Evolutionary conservation across 208 protist genomes (phyloP).

Genomic region (Trypanosoma lewisi): DNA sequence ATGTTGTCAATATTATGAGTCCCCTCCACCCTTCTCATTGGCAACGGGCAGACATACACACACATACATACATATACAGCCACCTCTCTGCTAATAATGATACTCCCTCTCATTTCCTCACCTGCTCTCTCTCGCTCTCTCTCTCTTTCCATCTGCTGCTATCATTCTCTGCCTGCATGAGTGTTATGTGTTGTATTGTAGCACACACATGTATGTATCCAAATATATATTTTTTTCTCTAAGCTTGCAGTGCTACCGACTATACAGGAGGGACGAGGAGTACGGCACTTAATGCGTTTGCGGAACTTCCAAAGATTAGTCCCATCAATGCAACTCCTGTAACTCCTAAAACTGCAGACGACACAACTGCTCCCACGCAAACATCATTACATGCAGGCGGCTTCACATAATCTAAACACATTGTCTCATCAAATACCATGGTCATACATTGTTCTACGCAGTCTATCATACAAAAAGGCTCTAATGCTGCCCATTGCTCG

Average conservation of each 20-base stretch:
- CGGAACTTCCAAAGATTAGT: slow-evolving; percentile 36
- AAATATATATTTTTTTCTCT: too few relatives aligned
- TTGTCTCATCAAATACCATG: slow-evolving; percentile 13
- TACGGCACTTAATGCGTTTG: slow-evolving; percentile 50
- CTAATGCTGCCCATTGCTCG: slow-evolving; percentile 8
- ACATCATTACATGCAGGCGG: slow-evolving; percentile 43
- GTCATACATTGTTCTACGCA: slow-evolving; percentile 35
- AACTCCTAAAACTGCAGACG: slow-evolving; percentile 43
- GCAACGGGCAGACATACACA: background rate
- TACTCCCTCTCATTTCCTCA: slow-evolving; percentile 5
- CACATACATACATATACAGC: background rate
- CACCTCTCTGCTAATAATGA: background rate
- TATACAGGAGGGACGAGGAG: slow-evolving; percentile 36
- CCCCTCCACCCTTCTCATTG: background rate
- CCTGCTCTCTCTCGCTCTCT: background rate
- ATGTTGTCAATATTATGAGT: too few relatives aligned
- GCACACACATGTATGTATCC: too few relatives aligned
- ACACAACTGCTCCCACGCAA: slow-evolving; percentile 66
- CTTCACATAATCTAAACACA: slow-evolving; percentile 29
- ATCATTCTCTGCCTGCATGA: too few relatives aligned
- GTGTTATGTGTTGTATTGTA: too few relatives aligned
- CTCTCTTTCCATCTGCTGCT: background rate
- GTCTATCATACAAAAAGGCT: slow-evolving; percentile 46
- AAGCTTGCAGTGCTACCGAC: too few relatives aligned
- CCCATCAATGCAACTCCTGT: slow-evolving; percentile 27